These are phyloP conservation scores for Phytophthora multivora DNA, from an alignment of 352 stramenopile genomes.

Conservation along the genomic window DNA sequence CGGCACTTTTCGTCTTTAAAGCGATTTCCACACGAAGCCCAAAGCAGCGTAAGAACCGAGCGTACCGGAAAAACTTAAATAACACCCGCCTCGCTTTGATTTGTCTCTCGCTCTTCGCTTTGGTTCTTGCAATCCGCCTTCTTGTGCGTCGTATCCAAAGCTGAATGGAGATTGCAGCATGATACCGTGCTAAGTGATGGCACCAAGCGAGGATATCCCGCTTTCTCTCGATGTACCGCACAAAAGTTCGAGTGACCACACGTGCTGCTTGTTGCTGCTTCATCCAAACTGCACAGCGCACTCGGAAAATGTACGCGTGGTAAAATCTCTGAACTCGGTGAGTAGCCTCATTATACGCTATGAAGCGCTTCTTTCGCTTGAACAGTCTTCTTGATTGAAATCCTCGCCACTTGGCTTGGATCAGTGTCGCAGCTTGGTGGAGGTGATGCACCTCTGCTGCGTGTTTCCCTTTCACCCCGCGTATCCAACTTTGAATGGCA, in stretches of 20 bases:
- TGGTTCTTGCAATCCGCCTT: slow-evolving; percentile 28
- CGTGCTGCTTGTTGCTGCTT: slow-evolving; percentile 37
- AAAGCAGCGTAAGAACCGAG: slow-evolving; percentile 44
- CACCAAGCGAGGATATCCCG: slow-evolving; percentile 46
- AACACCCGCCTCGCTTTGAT: slow-evolving; percentile 30
- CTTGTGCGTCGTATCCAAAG: slow-evolving; percentile 47
- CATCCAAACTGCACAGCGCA: slow-evolving; percentile 34
- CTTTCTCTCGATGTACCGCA: slow-evolving; percentile 41
- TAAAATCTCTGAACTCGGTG: slow-evolving; percentile 46
- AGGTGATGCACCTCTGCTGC: slow-evolving; percentile 28
- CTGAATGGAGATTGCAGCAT: slow-evolving; percentile 60
- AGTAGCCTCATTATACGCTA: slow-evolving; percentile 39
- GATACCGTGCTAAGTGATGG: slow-evolving; percentile 52
- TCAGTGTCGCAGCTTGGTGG: slow-evolving; percentile 27
- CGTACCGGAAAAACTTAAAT: slow-evolving; percentile 57
- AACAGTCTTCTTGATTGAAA: slow-evolving; percentile 53
- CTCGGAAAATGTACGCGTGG: slow-evolving; percentile 41
- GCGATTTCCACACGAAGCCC: slow-evolving; percentile 37
- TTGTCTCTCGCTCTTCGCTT: slow-evolving; percentile 9
- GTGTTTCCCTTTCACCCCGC: slow-evolving; percentile 34
- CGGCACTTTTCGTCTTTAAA: slow-evolving; percentile 30
- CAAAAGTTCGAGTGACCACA: slow-evolving; percentile 44
- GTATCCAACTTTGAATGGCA: slow-evolving; percentile 62
- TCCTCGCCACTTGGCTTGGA: slow-evolving; percentile 62
- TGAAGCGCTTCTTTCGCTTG: slow-evolving; percentile 39